Evolutionary conservation across 225 moss, liverwort and hornwort genomes (phyloP), one percentile per base, ranked within the genome.

Genomic region (Pseudisothecium myosuroides): DNA sequence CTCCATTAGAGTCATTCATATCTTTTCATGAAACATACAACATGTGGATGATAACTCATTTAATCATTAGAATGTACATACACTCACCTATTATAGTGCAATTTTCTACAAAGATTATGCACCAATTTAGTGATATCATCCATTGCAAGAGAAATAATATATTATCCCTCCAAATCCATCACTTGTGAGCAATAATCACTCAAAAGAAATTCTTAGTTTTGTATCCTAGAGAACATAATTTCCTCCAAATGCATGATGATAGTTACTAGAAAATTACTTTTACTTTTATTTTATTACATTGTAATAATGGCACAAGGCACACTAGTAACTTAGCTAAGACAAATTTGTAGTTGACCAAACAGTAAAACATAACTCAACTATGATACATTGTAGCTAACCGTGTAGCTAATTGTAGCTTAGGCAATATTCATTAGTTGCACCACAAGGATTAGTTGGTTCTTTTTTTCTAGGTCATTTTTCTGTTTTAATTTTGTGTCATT

Each of bases 381-480:
- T 0, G 1, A 69, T n/a, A 68, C 12, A n/a, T 1, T 0, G 0
- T 13, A 24, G 23, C 39, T 69, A 67, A 21, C 2, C 4, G n/a
- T 67, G 2, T n/a, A n/a, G n/a, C n/a, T n/a, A n/a, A n/a, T n/a
- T n/a, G n/a, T n/a, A n/a, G n/a, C n/a, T n/a, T n/a, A 39, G 12
- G 7, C 22, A n/a, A 12, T 12, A 2, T n/a, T 69, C 39, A 69
- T 39, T 24, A 69, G 14, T 69, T 8, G 14, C 69, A 41, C 8
- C 0, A 23, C 41, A 71, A 71, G 2, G 13, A 39, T 68, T 21
- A 6, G 23, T 20, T 67, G 62, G 7, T 37, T 20, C 6, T 36
- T 36, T 34, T 66, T 20, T 36, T 7, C 11, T 19, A 20, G 3
- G 6, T 39, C 23, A 6, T 67, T 21, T 37, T 36, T 36, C 32